Base-by-base conservation (phyloP, 2,329 filamentous ascomycete species). In the Ustulina deusta region DNA sequence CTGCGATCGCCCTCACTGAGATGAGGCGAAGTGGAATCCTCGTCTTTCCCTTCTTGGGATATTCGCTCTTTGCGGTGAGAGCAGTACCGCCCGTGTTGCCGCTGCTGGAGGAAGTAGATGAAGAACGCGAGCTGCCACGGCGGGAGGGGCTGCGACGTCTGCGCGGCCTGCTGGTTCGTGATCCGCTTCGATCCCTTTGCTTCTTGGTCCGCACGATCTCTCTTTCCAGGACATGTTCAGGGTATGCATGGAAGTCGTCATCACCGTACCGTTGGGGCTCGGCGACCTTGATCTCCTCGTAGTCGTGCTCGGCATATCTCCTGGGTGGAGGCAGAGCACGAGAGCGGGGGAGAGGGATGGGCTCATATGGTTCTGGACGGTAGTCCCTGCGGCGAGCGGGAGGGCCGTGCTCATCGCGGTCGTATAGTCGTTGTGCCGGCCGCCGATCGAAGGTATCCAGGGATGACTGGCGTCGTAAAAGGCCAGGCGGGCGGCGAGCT, bases 371-470 rank as follows among this genome's bases (percentile, higher is more conserved):
- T 22, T 81, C 84, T 42, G 81, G 81, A 57, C 80, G 82, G 72
- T 90, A 89, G 69, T 91, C 89, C 59, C 89, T 87, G 22, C 85
- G 79, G 62, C 77, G 81, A 27, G 76, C 73, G 9, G 85, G 84
- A n/a, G 85, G 83, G 38, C 82, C 81, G 72, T 84, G 85, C 69
- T 87, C 85, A 48, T 88, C 86, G 44, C 79, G 75, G 42, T 90
- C 85, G 61, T 83, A 84, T 72, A 84, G 83, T 57, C 78, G 77
- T 9, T 80, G 80, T 2, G 80, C 76, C 1, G 92, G 91, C 32
- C 89, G 89, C 56, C 94, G 90, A 79, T 97, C 94, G 77, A 93
- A 97, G 0, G 92, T 97, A 78, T 97, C 94, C 44, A 97, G 85
- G 60, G 93, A 97, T 15, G 93, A 97, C 78, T 97, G 94, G 49